A percentile compares a stretch with the other conserved stretches of the same genome.
Evolutionary conservation across 2,329 filamentous ascomycete species (phyloP).

Genomic region (Arthrobotrys musiformis): DNA sequence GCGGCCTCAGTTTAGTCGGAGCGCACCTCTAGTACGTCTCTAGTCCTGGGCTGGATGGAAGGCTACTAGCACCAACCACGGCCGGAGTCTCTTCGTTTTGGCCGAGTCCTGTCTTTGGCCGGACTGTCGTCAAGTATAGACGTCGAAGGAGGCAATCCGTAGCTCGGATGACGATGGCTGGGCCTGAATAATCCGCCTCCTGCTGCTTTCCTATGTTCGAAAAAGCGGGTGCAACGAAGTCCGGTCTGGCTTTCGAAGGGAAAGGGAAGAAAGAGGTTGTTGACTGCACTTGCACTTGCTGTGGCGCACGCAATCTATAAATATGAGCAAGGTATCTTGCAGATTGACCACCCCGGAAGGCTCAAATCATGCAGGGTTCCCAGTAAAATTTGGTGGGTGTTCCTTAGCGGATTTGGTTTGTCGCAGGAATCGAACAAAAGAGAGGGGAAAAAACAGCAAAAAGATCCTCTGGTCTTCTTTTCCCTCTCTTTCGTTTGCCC

Average conservation of each 20-base stretch:
- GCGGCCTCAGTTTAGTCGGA: constrained; percentile 26
- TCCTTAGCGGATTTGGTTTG: constrained; percentile 52
- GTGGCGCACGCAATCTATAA: constrained; percentile 56
- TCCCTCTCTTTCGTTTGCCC: constrained; percentile 13
- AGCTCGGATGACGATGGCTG: constrained; percentile 31
- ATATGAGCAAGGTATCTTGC: constrained; percentile 55
- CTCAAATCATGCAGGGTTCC: constrained; percentile 54
- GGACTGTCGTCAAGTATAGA: constrained; percentile 18
- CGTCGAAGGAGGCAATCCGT: constrained; percentile 52
- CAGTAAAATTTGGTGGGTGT: constrained; percentile 54
- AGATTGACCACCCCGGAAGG: constrained; percentile 45
- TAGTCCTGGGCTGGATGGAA: constrained; percentile 34
- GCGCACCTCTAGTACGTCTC: constrained; percentile 51
- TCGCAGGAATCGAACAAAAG: constrained; percentile 53
- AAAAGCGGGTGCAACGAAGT: constrained; percentile 42
- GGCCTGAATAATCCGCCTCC: constrained; percentile 52
- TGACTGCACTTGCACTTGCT: constrained; percentile 52
- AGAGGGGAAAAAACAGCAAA: constrained; percentile 33
- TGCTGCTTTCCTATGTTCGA: constrained; percentile 34
- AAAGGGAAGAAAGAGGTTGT: constrained; percentile 48
- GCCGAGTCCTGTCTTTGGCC: constrained; percentile 24
- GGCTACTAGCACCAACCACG: constrained; percentile 51
- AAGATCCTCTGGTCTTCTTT: constrained; percentile 14
- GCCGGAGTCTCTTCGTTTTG: constrained; percentile 42
- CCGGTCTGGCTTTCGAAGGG: constrained; percentile 40